These are phyloP conservation scores for Eucalyptus urophylla DNA, from an alignment of 345 rosid species.

Conservation along the genomic window DNA sequence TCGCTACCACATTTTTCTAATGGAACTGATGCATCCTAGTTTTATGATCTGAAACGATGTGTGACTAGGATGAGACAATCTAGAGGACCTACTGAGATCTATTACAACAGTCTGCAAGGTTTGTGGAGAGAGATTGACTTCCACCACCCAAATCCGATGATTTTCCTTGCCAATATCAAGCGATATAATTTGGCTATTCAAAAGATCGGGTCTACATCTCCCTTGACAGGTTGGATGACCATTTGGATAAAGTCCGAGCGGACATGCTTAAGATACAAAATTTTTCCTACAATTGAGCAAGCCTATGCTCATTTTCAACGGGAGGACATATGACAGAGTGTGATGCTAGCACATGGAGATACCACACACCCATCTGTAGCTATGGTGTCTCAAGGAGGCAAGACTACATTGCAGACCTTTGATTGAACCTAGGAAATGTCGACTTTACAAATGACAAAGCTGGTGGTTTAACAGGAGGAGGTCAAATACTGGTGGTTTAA, in stretches of 20 bases:
- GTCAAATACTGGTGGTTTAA: too few relatives aligned
- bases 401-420: too few relatives aligned
- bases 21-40: background rate
- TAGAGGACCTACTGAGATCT: fast-evolving
- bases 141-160: background rate
- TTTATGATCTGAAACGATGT: fast-evolving
- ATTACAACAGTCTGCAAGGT: background rate
- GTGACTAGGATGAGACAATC: background rate
- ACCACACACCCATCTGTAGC: background rate
- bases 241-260: background rate
- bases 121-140: background rate
- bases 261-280: too few relatives aligned
- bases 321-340: background rate
- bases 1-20: background rate
- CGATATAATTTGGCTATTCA: background rate
- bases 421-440: too few relatives aligned
- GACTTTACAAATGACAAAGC: background rate
- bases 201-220: background rate
- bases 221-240: background rate
- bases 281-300: background rate
- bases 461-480: too few relatives aligned
- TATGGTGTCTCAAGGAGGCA: background rate
- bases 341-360: background rate
- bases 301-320: fast-evolving
- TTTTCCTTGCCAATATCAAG: background rate